Percentiles rank a stretch among this genome's conserved stretches.
Evolutionary conservation across 2,329 filamentous ascomycete species (phyloP).

Genomic region (Fusarium palustre): DNA sequence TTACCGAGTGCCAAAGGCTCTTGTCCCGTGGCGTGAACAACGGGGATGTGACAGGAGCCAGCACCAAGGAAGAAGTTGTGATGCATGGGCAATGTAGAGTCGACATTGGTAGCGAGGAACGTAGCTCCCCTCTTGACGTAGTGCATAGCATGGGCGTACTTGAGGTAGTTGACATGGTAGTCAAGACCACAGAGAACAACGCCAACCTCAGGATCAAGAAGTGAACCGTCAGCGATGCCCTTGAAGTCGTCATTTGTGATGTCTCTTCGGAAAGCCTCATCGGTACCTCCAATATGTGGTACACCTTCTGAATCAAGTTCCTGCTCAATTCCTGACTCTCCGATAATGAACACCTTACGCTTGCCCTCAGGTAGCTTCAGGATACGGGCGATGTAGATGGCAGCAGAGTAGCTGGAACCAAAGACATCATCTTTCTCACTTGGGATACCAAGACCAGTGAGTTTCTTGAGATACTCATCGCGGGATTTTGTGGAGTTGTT

Average conservation of each 20-base stretch:
- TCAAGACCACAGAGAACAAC: constrained; percentile 91
- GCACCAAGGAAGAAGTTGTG: constrained; percentile 91
- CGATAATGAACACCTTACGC: constrained; percentile 94
- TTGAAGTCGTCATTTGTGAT: constrained; percentile 84
- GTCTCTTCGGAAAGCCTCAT: constrained; percentile 80
- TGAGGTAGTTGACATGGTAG: constrained; percentile 95
- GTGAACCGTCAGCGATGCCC: constrained; percentile 77
- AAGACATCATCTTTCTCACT: constrained; percentile 91
- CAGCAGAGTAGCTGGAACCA: constrained; percentile 92
- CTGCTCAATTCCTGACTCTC: constrained; percentile 90
- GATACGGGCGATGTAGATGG: constrained; percentile 95
- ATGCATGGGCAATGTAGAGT: constrained; percentile 87
- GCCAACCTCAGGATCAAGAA: constrained; percentile 88
- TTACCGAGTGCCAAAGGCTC: constrained; percentile 87
- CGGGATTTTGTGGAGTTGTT: constrained; percentile 99
- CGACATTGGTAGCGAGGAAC: constrained; percentile 93
- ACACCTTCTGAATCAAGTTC: constrained; percentile 86
- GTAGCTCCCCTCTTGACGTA: constrained; percentile 85
- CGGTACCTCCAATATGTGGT: constrained; percentile 86
- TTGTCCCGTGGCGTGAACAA: constrained; percentile 76
- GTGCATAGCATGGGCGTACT: constrained; percentile 84
- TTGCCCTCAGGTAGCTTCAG: constrained; percentile 80
- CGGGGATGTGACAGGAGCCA: constrained; percentile 81
- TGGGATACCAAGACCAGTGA: constrained; percentile 83
- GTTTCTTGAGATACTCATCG: constrained; percentile 91